Evolutionary conservation across 2,329 filamentous ascomycete genomes (phyloP), one percentile per base, ranked within the genome.

Genomic region (Ophiostoma piceae): DNA sequence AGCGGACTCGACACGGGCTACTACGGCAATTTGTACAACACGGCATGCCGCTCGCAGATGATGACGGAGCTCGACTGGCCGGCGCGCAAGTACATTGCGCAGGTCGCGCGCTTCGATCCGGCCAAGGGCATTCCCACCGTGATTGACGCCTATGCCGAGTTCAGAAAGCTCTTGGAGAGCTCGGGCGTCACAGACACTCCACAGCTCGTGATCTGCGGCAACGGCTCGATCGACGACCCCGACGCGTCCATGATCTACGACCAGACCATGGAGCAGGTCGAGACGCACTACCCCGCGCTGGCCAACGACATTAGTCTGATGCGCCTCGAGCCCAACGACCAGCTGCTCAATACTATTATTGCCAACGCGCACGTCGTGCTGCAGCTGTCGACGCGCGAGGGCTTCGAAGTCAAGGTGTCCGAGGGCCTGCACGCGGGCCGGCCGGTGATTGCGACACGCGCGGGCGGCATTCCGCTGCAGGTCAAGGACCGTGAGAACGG

Each of bases 331-430:
- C 90, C 91, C 37, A 91, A 89, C 12, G 92, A 95, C 75, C 92
- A 95, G 78, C 83, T 93, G 26, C 86, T 95, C 74, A 94, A 95
- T 78, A 87, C 88, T 0, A 81, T 95, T 60, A 84, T 95, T 72
- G 87, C 88, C 51, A 89, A 90, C 67, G 88, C 90, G 0, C 86
- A 89, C 70, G 86, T 93, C 8, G 89, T 89, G 0, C 84, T 95
- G 8, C 92, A 95, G 78, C 86, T 95, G 6, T 94, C 90, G 2
- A 93, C 89, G 0, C 86, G 90, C 47, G 92, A 95, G 77, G 91
- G 92, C 0, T 95, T 95, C 74, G 92, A 95, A 78, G 89, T 95
- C 74, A 95, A 95, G 79, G 91, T 95, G 5, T 92, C 90, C 0
- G 92, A 95, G 79, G 91, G 90, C 0, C 82, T 94, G 29, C 91